phyloP scores from a whole-genome alignment of 2,329 filamentous ascomycete species.

The Aspergillus hortae region DNA sequence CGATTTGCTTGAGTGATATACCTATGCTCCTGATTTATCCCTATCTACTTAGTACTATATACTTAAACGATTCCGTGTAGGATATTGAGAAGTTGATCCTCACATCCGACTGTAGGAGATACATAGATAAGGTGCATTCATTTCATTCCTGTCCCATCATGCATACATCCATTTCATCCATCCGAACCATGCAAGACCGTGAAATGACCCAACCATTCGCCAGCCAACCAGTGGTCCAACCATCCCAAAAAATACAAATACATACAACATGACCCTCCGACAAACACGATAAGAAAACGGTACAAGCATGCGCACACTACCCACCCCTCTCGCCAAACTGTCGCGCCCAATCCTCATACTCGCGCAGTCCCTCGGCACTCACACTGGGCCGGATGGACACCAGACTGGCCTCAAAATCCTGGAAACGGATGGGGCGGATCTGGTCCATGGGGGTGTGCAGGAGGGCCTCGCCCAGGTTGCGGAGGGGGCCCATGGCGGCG shows the following conservation, averaged over 20 bases:
- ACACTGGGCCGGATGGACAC: constrained; percentile 85
- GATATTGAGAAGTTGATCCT: not conserved
- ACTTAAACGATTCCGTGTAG: not conserved
- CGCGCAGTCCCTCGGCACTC: constrained; percentile 74
- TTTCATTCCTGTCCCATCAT: not conserved
- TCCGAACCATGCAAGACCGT: not conserved
- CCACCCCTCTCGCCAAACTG: constrained; percentile 92
- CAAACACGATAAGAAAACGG: not conserved
- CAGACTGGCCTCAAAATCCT: constrained; percentile 82
- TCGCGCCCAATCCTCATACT: constrained; percentile 91
- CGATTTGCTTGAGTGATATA: too few species aligned
- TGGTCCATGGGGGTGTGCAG: constrained; percentile 91
- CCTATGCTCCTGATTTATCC: too few species aligned
- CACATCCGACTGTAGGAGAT: not conserved
- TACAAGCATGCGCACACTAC: constrained; percentile 33
- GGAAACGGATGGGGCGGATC: constrained; percentile 78
- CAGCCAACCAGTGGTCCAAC: not conserved
- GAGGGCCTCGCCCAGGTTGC: constrained; percentile 83
- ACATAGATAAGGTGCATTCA: too few species aligned
- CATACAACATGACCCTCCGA: not conserved
- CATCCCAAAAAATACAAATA: not conserved
- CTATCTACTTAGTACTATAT: too few species aligned
- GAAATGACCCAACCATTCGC: not conserved
- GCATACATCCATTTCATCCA: not conserved
- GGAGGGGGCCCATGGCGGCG: constrained; percentile 91